Base-by-base conservation (phyloP, 176 grass and related monocot species). In the Aechmea fasciata region DNA sequence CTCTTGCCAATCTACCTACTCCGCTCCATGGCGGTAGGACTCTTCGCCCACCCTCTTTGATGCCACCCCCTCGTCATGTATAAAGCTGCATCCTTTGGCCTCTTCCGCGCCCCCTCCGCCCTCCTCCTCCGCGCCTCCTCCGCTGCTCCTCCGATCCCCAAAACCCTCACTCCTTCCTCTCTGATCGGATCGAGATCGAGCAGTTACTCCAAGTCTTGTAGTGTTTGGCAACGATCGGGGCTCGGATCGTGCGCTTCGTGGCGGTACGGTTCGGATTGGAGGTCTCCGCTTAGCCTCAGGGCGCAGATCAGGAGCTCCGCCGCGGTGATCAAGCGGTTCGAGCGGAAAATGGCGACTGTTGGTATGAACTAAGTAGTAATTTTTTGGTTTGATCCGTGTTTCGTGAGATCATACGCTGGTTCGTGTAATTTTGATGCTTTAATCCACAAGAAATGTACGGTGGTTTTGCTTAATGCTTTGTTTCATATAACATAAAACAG, bases 271-370 rank as follows among this genome's bases (percentile, higher is more conserved):
- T 76, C 73, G 50, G 57, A 26, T 48, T 48, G 66, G 5, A 52
- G 71, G 11, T 75, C 48, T 10, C 64, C 61, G 51, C 22, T 66
- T 9, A 63, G 2, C 14, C 74, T 59, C 49, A 65, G 79, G n/a
- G 49, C 50, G n/a, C 82, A 64, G 86, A 87, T 90, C 81, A 84
- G 86, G 33, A 50, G 70, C 23, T 66, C 68, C 33, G 69, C 64
- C 2, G 53, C 76, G 4, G 51, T 83, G 74, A 71, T 74, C 83
- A 80, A 83, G 57, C 85, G 69, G 33, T 67, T 79, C 72, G 82
- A 85, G 70, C 83, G 91, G 73, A 82, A 81, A 71, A 85, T 96
- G 82, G 85, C 91, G 13, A 79, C 87, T 78, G 65, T 75, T 73
- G 91, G 87, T 90, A 81, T 49, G 76, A 9, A 9, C 14, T 18